These are phyloP conservation scores for Eutypa lata DNA, from an alignment of 2,329 filamentous ascomycete genomes.

Conservation along the genomic window DNA sequence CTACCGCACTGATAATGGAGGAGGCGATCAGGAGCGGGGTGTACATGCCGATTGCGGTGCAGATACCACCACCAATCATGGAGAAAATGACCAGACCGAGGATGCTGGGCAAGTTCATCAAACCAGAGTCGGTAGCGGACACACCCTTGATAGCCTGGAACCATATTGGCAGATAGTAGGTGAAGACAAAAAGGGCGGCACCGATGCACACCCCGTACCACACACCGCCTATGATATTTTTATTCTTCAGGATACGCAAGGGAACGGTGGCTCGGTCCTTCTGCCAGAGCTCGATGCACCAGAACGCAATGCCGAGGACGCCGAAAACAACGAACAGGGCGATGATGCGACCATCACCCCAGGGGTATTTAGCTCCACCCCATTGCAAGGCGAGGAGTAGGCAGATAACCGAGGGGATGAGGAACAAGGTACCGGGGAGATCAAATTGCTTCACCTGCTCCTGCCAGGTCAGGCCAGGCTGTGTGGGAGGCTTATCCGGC, in stretches of 20 bases:
- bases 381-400: constrained; percentile 26
- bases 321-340: not conserved
- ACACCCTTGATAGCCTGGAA: not conserved
- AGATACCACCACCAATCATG: not conserved
- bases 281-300: not conserved
- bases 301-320: not conserved
- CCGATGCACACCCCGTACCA: not conserved
- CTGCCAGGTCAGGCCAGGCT: constrained; percentile 8
- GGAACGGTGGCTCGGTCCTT: not conserved
- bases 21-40: not conserved
- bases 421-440: constrained; percentile 16
- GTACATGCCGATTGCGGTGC: not conserved
- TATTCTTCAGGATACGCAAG: not conserved
- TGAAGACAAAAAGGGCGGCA: not conserved
- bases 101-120: not conserved
- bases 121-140: not conserved
- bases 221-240: not conserved
- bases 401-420: constrained; percentile 21
- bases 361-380: constrained; percentile 26
- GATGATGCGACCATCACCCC: not conserved
- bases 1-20: not conserved
- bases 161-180: not conserved
- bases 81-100: not conserved
- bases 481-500: constrained; percentile 17
- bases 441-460: constrained; percentile 20